Percentiles rank a stretch among this genome's conserved stretches.
Evolutionary conservation across 2,329 filamentous ascomycete species (phyloP).

Genomic region (Pestalotiopsis sp.): DNA sequence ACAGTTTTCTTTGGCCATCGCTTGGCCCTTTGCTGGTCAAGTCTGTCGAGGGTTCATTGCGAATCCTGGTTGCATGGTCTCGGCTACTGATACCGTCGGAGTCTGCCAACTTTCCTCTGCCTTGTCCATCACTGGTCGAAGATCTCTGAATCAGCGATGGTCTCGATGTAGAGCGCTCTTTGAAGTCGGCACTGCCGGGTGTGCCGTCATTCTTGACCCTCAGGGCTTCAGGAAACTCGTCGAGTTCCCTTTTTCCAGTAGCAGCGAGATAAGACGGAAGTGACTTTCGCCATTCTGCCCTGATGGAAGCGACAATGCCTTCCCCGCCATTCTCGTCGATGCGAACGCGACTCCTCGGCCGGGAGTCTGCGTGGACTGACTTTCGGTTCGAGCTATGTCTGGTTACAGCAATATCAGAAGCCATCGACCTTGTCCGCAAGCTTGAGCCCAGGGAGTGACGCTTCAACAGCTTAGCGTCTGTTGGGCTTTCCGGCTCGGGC

Average conservation of each 20-base stretch:
- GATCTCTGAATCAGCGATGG: not conserved
- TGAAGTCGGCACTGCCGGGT: not conserved
- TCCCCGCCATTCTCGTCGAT: not conserved
- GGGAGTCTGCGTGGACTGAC: not conserved
- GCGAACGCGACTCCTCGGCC: not conserved
- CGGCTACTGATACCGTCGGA: not conserved
- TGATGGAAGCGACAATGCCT: not conserved
- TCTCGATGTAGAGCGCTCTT: not conserved
- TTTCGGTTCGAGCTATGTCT: constrained; percentile 11
- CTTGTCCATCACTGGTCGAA: not conserved
- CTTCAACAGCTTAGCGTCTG: constrained; percentile 16
- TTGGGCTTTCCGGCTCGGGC: not conserved
- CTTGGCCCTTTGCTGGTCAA: not conserved
- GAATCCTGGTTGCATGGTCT: not conserved
- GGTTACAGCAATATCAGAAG: constrained; percentile 12
- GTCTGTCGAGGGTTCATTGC: not conserved
- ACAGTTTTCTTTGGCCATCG: constrained; percentile 18
- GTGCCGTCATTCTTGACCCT: not conserved
- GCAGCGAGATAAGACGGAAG: constrained; percentile 25
- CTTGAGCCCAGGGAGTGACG: constrained; percentile 26
- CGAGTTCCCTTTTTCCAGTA: constrained; percentile 11
- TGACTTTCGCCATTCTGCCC: constrained; percentile 24
- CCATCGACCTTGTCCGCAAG: constrained; percentile 22
- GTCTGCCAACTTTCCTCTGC: not conserved
- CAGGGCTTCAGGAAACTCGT: constrained; percentile 24